phyloP scores from a whole-genome alignment of 148 eudicot genomes.

The Linanthus parryae region DNA sequence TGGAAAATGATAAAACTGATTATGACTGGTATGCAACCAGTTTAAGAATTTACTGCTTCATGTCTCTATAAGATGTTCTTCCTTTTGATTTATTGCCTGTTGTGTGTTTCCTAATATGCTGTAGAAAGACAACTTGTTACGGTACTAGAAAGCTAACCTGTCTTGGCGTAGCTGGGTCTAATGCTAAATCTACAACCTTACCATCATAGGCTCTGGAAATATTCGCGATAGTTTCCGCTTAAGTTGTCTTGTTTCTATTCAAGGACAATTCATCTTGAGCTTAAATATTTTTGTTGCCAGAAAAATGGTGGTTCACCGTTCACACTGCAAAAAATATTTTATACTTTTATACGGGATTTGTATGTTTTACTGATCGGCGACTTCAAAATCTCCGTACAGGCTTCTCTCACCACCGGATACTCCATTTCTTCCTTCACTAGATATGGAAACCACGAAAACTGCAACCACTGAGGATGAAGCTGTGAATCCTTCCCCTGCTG shows the following conservation, averaged over 20 bases:
- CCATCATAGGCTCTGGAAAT: neutral
- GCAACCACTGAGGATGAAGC: constrained; percentile 27
- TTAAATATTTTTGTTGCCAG: neutral
- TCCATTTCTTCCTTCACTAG: constrained; percentile 54
- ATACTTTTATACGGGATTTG: neutral
- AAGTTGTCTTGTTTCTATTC: neutral
- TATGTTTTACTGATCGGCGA: too few species aligned
- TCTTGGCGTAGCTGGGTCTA: neutral
- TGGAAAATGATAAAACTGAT: constrained; percentile 13
- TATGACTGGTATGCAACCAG: constrained; percentile 11
- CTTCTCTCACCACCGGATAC: constrained; percentile 61
- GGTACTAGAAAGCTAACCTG: neutral
- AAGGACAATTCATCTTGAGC: neutral
- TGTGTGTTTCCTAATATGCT: neutral
- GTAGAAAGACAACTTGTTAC: neutral
- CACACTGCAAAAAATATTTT: neutral
- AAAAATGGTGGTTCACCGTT: neutral
- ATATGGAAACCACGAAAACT: constrained; percentile 40
- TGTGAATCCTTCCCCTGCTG: constrained; percentile 35
- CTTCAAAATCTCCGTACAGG: too few species aligned
- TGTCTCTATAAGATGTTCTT: neutral
- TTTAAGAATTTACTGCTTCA: neutral
- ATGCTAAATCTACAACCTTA: neutral
- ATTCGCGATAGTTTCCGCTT: neutral
- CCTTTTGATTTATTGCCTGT: neutral